Evolutionary conservation across 2,329 filamentous ascomycete species (phyloP).

Genomic region (Penicillium sp.): DNA sequence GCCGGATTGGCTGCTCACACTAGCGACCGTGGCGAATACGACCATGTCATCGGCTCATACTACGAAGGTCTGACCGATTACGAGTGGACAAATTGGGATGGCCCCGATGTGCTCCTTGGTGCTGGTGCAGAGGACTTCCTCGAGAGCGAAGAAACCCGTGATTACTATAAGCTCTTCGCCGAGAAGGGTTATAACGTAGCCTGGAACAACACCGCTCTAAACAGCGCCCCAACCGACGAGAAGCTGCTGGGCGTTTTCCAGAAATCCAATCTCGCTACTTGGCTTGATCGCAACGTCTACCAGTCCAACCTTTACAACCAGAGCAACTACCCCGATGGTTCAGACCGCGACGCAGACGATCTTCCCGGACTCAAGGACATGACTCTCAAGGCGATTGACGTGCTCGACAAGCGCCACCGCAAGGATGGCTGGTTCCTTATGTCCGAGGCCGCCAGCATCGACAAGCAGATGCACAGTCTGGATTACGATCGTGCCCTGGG

Average conservation of each 20-base stretch:
- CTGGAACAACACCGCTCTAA: constrained; percentile 71
- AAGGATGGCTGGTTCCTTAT: constrained; percentile 83
- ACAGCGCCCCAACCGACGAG: constrained; percentile 56
- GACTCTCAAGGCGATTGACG: constrained; percentile 82
- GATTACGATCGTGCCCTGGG: constrained; percentile 85
- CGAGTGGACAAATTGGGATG: constrained; percentile 72
- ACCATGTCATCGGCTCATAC: constrained; percentile 71
- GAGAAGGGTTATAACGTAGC: constrained; percentile 71
- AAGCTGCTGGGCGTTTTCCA: constrained; percentile 77
- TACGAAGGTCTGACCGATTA: constrained; percentile 76
- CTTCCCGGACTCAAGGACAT: constrained; percentile 85
- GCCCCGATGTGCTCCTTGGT: constrained; percentile 79
- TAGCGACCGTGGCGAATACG: constrained; percentile 67
- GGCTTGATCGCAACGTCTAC: constrained; percentile 84
- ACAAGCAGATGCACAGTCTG: constrained; percentile 85
- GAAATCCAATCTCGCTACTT: constrained; percentile 72
- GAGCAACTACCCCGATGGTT: constrained; percentile 68
- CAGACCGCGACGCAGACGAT: constrained; percentile 64
- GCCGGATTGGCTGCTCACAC: constrained; percentile 74
- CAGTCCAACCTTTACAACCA: constrained; percentile 65
- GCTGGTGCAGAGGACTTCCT: constrained; percentile 81
- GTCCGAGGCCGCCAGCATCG: constrained; percentile 80
- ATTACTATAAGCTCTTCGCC: constrained; percentile 71
- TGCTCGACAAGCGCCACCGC: constrained; percentile 65
- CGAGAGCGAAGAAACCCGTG: constrained; percentile 55